These are phyloP conservation scores for Serendipita sp. DNA, from an alignment of 768 basidiomycete species.

Conservation along the genomic window DNA sequence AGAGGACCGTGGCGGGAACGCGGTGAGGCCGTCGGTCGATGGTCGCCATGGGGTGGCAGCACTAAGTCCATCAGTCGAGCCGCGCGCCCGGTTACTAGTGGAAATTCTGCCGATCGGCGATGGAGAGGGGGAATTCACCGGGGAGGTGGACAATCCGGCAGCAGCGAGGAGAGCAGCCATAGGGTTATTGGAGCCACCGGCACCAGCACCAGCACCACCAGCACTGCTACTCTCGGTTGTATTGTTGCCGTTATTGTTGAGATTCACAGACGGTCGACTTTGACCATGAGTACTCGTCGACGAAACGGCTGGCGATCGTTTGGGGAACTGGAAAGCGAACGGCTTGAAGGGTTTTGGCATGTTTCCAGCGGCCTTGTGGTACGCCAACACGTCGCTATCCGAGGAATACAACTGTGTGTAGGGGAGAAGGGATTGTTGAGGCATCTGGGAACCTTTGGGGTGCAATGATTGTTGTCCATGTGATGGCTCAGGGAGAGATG, in stretches of 20 bases:
- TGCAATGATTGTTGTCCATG: neutral
- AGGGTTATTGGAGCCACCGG: neutral
- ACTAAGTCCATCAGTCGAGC: neutral
- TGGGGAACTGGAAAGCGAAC: conserved; percentile 1
- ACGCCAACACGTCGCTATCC: neutral
- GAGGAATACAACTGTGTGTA: neutral
- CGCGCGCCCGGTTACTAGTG: neutral
- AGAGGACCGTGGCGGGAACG: neutral
- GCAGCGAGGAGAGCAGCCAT: neutral
- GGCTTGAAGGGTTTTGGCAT: conserved; percentile 4
- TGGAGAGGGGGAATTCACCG: neutral
- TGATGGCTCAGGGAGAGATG: neutral
- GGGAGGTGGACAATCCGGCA: neutral
- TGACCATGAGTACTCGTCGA: neutral
- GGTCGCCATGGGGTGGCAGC: neutral
- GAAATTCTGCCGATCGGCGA: neutral
- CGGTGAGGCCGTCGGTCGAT: neutral
- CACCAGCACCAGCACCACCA: neutral
- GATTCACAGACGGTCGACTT: neutral
- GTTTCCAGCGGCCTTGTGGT: conserved; percentile 1
- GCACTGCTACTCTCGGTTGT: neutral
- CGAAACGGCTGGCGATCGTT: neutral
- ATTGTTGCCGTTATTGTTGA: neutral
- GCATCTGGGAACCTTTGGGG: neutral
- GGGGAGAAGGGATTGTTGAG: neutral